Evolutionary conservation across 768 basidiomycete genomes (phyloP).

Genomic region (Leucocoprinus leucothites): DNA sequence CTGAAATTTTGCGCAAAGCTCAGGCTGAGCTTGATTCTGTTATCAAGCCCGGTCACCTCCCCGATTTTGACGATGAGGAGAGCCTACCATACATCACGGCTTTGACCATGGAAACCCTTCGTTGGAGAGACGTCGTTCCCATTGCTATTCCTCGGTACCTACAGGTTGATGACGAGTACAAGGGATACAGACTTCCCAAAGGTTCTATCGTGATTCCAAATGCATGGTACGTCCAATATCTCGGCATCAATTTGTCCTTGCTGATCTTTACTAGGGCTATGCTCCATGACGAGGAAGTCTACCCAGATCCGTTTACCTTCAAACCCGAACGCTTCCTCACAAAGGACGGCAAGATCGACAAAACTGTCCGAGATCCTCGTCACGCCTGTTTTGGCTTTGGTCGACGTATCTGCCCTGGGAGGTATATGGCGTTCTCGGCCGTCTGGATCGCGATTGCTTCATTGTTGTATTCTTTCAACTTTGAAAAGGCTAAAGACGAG

Average conservation of each 20-base stretch:
- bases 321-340: constrained; percentile 38
- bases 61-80: constrained; percentile 26
- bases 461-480: constrained; percentile 20
- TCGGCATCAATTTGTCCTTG: background rate
- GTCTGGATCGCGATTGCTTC: constrained; percentile 24
- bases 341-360: constrained; percentile 22
- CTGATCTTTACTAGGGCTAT: constrained; percentile 30
- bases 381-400: constrained; percentile 31
- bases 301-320: constrained; percentile 37
- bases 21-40: constrained; percentile 33
- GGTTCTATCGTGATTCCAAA: constrained; percentile 30
- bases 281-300: constrained; percentile 33
- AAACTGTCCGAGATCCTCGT: constrained; percentile 23
- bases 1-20: constrained; percentile 26
- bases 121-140: constrained; percentile 24
- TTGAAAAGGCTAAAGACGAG: constrained; percentile 22
- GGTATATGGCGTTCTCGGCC: constrained; percentile 22
- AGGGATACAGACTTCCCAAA: constrained; percentile 28
- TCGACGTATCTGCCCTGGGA: constrained; percentile 24
- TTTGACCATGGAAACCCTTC: constrained; percentile 25
- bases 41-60: constrained; percentile 26
- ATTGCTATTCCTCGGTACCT: constrained; percentile 21
- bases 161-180: constrained; percentile 25
- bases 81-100: constrained; percentile 29
- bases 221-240: constrained; percentile 22